phyloP scores from a whole-genome alignment of 1,139 yeast genomes.

The Candida sp. region DNA sequence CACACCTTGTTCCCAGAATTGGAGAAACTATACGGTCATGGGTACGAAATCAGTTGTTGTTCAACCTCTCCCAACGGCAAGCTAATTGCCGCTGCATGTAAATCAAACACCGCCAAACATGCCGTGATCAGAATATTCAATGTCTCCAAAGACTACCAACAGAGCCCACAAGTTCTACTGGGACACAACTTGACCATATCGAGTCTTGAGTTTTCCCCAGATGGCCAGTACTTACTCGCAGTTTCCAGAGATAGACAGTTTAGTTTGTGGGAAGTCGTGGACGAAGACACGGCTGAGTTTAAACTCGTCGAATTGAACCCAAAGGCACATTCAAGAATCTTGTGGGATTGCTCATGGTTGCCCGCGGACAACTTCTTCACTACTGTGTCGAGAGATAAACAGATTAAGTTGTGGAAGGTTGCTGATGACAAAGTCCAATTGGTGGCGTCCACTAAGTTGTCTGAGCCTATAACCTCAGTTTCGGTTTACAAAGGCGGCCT shows the following conservation, averaged over 20 bases:
- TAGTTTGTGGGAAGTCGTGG: constrained; percentile 69
- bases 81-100: constrained; percentile 88
- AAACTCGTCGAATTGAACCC: constrained; percentile 48
- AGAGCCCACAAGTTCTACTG: constrained; percentile 42
- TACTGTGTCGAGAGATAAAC: constrained; percentile 90
- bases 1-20: constrained; percentile 94
- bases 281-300: constrained; percentile 43
- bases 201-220: constrained; percentile 75
- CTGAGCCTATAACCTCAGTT: constrained; percentile 74
- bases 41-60: constrained; percentile 87
- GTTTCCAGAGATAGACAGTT: constrained; percentile 93
- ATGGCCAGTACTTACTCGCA: constrained; percentile 68
- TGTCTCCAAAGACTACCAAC: constrained; percentile 49
- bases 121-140: constrained; percentile 85
- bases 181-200: constrained; percentile 88
- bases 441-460: constrained; percentile 40
- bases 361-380: constrained; percentile 49
- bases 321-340: constrained; percentile 89
- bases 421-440: constrained; percentile 24
- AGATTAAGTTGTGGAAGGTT: constrained; percentile 71
- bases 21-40: constrained; percentile 96
- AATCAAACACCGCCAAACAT: constrained; percentile 82
- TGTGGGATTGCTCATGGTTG: constrained; percentile 96
- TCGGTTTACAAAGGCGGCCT: constrained; percentile 43
- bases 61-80: constrained; percentile 71